phyloP scores from a whole-genome alignment of 2,329 filamentous ascomycete genomes.

The Xylariaceae sp. region DNA sequence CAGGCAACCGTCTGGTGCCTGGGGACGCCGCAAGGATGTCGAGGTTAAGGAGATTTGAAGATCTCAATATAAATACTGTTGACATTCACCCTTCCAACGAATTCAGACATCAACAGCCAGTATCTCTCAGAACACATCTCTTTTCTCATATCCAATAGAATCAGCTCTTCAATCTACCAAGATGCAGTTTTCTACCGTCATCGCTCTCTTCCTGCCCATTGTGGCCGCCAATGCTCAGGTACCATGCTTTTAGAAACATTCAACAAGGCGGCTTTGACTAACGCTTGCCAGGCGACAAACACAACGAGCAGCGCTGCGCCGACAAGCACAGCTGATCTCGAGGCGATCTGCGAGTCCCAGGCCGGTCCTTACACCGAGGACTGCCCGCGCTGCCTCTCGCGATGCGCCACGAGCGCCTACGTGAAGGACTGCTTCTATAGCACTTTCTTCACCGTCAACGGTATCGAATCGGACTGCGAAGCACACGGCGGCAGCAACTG shows the following conservation, averaged over 20 bases:
- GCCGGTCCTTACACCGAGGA: constrained; percentile 11
- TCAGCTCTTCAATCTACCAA: constrained; percentile 1
- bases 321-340: constrained; percentile 13
- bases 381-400: constrained; percentile 18
- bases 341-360: constrained; percentile 19
- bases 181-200: constrained; percentile 21
- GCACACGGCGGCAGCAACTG: constrained; percentile 20
- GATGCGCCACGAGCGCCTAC: constrained; percentile 10
- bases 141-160: background rate
- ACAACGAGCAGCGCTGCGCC: constrained; percentile 12
- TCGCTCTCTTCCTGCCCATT: constrained; percentile 16
- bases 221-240: constrained; percentile 21
- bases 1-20: too few species aligned
- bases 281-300: constrained; percentile 7
- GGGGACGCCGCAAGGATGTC: too few species aligned
- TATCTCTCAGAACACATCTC: too few species aligned
- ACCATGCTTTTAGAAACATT: background rate
- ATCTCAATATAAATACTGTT: too few species aligned
- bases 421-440: constrained; percentile 19
- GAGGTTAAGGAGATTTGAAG: too few species aligned
- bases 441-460: constrained; percentile 20
- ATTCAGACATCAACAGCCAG: too few species aligned
- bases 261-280: background rate
- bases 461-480: constrained; percentile 19
- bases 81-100: too few species aligned